Base-by-base conservation (phyloP, 31 red algal species). In the Endocladia muricata region DNA sequence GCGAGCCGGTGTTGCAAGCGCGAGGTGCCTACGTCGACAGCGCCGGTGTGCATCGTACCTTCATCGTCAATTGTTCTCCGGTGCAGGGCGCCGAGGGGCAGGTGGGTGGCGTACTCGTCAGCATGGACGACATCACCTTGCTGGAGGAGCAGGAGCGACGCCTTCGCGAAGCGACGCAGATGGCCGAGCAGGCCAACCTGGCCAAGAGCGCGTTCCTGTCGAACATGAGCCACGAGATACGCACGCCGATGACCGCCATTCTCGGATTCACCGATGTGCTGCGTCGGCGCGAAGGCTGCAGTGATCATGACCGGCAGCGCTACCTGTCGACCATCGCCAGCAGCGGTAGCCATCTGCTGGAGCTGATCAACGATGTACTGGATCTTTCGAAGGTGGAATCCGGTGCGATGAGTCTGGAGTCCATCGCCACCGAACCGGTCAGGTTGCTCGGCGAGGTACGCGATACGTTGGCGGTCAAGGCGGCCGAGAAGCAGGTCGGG, bases 301-400 rank as follows among this genome's bases (percentile, higher is more conserved):
- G 26, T 8, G 13, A 6, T 26, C 25, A 60, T 7, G 54, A 75
- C 19, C 70, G 60, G 35, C 7, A 30, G 8, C 25, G 23, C 23
- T 75, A 75, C 60, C 6, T 62, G 9, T 4, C 17, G 19, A 13
- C 51, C 7, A 5, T 61, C 35, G 28, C 15, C 17, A 8, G 32
- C 11, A 8, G 49, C 4, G 42, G 22, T 7, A 33, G 32, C 19
- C 17, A 7, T 63, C 32, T 75, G 22, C 23, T 75, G 9, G 49
- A 33, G 17, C 7, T 75, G 6, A 59, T 75, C 30, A 60, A 56
- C 60, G 51, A 75, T 34, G 30, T 75, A 61, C 32, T 75, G 32
- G 70, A 55, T 75, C n/a, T 75, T 28, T 75, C 70, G 7, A 59
- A 75, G 60, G 60, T 75, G 25, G 48, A 75, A 63, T 21, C 42